Evolutionary conservation across 2,329 filamentous ascomycete genomes (phyloP).

Genomic region (Talaromyces piceae): DNA sequence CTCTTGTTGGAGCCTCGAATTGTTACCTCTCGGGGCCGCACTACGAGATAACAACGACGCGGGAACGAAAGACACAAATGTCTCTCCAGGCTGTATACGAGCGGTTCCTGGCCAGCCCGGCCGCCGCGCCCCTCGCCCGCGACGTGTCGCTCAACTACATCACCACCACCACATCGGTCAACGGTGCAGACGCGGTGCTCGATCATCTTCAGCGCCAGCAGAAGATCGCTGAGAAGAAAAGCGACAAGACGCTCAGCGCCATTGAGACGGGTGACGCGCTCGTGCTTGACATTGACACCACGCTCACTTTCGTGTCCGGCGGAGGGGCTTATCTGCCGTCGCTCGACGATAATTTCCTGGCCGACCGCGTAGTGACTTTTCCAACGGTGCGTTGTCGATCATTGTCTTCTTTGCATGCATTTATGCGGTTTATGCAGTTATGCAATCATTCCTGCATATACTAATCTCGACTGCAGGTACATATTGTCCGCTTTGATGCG

Average conservation of each 20-base stretch:
- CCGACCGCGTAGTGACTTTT: constrained; percentile 70
- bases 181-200: constrained; percentile 66
- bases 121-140: constrained; percentile 53
- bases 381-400: constrained; percentile 60
- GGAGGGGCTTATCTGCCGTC: constrained; percentile 83
- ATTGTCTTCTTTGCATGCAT: constrained; percentile 5
- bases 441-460: neutral
- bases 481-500: constrained; percentile 77
- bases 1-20: too few relatives aligned
- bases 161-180: constrained; percentile 71
- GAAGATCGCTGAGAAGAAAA: constrained; percentile 73
- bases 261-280: constrained; percentile 65
- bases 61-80: constrained; percentile 21
- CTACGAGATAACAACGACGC: constrained; percentile 1
- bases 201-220: constrained; percentile 69
- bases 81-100: constrained; percentile 51
- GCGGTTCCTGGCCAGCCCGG: constrained; percentile 64
- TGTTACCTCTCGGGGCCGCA: neutral
- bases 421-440: too few relatives aligned
- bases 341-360: constrained; percentile 88
- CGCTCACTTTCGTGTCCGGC: constrained; percentile 69
- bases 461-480: constrained; percentile 50
- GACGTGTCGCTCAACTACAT: constrained; percentile 77
- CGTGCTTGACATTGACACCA: constrained; percentile 72
- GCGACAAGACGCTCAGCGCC: constrained; percentile 64